Evolutionary conservation across 1,139 yeast species (phyloP).

Genomic region (Yamadazyma atlantica): DNA sequence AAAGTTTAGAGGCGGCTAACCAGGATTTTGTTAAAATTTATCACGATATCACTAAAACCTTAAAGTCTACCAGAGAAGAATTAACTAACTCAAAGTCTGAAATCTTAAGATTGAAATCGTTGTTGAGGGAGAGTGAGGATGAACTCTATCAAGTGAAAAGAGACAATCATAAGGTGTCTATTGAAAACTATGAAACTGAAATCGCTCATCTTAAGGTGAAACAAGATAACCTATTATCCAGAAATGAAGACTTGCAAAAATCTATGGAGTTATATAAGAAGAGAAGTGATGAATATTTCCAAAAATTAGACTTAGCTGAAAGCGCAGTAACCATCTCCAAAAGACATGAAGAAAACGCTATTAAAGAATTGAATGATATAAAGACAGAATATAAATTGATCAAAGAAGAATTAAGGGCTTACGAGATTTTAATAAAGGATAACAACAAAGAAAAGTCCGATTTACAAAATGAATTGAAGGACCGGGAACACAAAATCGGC

Average conservation of each 20-base stretch:
- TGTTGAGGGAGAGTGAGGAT: slow-evolving; percentile 48
- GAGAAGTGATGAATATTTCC: slow-evolving; percentile 74
- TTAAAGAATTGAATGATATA: slow-evolving; percentile 56
- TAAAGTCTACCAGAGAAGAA: slow-evolving; percentile 51
- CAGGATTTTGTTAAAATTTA: slow-evolving; percentile 53
- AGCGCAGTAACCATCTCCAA: slow-evolving; percentile 62
- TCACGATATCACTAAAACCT: slow-evolving; percentile 54
- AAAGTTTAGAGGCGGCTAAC: slow-evolving; percentile 29
- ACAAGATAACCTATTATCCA: slow-evolving; percentile 52
- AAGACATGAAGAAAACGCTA: slow-evolving; percentile 60
- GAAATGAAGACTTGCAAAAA: slow-evolving; percentile 51
- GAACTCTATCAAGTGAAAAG: slow-evolving; percentile 43
- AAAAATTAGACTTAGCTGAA: slow-evolving; percentile 78
- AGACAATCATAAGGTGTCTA: slow-evolving; percentile 33
- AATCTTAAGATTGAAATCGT: slow-evolving; percentile 50
- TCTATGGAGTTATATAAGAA: slow-evolving; percentile 62
- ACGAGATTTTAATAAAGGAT: slow-evolving; percentile 58
- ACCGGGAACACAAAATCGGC: slow-evolving; percentile 54
- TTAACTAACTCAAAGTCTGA: slow-evolving; percentile 50
- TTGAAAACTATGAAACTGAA: slow-evolving; percentile 42
- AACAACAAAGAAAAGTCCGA: slow-evolving; percentile 54
- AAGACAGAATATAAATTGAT: slow-evolving; percentile 53
- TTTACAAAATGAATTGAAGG: slow-evolving; percentile 60
- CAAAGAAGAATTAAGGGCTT: slow-evolving; percentile 57
- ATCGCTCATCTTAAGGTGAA: slow-evolving; percentile 47